Evolutionary conservation across 1,284 basidiomycete genomes (phyloP).

Genomic region (Pyrrhoderma lamaoense): DNA sequence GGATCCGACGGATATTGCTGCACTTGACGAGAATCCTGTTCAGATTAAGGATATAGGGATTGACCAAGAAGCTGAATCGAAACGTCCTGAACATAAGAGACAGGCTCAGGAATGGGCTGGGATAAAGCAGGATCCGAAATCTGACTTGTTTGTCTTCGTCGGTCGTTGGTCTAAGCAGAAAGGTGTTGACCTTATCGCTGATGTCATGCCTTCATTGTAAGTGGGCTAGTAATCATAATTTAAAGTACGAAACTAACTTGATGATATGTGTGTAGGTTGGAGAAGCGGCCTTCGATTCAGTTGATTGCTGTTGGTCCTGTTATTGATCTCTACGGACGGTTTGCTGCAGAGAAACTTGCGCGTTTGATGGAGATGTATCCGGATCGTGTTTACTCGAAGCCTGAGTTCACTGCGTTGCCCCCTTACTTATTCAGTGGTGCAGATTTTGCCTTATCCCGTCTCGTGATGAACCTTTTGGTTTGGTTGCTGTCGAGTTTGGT

Average conservation of each 20-base stretch:
- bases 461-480: constrained; percentile 90
- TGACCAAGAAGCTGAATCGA: constrained; percentile 76
- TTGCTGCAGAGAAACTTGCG: constrained; percentile 87
- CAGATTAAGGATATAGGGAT: constrained; percentile 69
- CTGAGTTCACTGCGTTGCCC: constrained; percentile 89
- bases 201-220: constrained; percentile 82
- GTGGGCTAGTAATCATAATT: constrained; percentile 27
- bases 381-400: constrained; percentile 87
- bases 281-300: constrained; percentile 81
- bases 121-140: constrained; percentile 81
- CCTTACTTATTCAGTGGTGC: constrained; percentile 90
- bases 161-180: constrained; percentile 97
- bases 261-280: constrained; percentile 42
- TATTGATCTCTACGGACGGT: constrained; percentile 89
- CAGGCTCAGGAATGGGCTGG: constrained; percentile 92
- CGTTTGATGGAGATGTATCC: constrained; percentile 92
- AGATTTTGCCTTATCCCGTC: constrained; percentile 93
- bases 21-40: constrained; percentile 73
- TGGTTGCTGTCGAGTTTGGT: constrained; percentile 92
- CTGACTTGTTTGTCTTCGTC: constrained; percentile 90
- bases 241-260: constrained; percentile 18
- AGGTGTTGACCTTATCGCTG: constrained; percentile 90
- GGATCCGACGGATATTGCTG: constrained; percentile 88
- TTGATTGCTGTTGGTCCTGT: constrained; percentile 86
- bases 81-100: constrained; percentile 81